These are phyloP conservation scores for Coriolopsis trogii DNA, from an alignment of 1,284 basidiomycete species.

Conservation along the genomic window DNA sequence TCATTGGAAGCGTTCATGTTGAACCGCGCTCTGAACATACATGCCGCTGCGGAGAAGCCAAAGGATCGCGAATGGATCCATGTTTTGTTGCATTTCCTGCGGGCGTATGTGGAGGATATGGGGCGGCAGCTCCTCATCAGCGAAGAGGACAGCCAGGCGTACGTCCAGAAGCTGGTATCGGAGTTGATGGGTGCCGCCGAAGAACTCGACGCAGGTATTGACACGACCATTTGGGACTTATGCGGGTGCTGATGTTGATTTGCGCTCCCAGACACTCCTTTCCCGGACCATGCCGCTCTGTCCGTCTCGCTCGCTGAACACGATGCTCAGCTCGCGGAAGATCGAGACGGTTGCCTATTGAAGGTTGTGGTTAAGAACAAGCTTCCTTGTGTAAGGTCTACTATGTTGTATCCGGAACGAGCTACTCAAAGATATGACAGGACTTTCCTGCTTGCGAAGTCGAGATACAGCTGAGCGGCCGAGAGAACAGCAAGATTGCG, in stretches of 20 bases:
- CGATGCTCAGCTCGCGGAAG: constrained; percentile 51
- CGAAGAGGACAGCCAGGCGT: constrained; percentile 51
- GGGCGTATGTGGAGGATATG: constrained; percentile 59
- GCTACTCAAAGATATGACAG: constrained; percentile 34
- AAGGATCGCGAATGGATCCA: constrained; percentile 78
- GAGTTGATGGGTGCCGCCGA: constrained; percentile 51
- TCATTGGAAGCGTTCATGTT: constrained; percentile 79
- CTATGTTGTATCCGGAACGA: neutral
- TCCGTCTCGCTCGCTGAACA: constrained; percentile 47
- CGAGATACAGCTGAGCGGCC: constrained; percentile 52
- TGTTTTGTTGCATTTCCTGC: constrained; percentile 69
- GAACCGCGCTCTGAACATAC: constrained; percentile 67
- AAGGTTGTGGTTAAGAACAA: constrained; percentile 60
- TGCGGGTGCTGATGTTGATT: neutral
- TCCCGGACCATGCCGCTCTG: constrained; percentile 70
- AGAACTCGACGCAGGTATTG: constrained; percentile 60
- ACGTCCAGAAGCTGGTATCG: constrained; percentile 55
- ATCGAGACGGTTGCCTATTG: constrained; percentile 67
- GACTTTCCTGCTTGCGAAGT: constrained; percentile 54
- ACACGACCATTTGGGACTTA: neutral
- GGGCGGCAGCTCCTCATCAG: constrained; percentile 56
- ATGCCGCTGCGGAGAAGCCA: constrained; percentile 52
- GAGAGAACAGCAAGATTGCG: constrained; percentile 57
- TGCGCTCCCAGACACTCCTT: constrained; percentile 54
- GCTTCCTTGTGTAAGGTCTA: constrained; percentile 71